Conservation (phyloP, 768 basidiomycete genomes). For the Polyporus arcularius region DNA sequence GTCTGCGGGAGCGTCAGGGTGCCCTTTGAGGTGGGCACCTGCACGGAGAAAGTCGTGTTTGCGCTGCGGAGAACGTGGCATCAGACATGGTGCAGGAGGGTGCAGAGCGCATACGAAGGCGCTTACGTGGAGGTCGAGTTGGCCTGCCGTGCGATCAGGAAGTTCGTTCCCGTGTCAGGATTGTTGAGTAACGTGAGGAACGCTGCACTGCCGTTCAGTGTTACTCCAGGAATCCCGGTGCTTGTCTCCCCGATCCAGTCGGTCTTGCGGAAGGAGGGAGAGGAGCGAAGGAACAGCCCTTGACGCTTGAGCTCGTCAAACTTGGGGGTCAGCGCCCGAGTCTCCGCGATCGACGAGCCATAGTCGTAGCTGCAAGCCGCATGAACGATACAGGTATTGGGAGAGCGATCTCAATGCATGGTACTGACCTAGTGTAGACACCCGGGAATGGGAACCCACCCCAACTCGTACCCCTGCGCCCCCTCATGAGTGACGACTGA, state of each 20-base stretch:
- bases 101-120: not conserved
- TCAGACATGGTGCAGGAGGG: not conserved
- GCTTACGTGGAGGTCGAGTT: constrained; percentile 69
- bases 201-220: constrained; percentile 38
- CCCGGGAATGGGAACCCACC: constrained; percentile 77
- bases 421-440: constrained; percentile 68
- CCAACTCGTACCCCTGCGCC: constrained; percentile 77
- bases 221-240: constrained; percentile 38
- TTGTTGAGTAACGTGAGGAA: constrained; percentile 71
- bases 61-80: constrained; percentile 34
- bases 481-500: not conserved
- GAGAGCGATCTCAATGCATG: not conserved
- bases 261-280: constrained; percentile 79
- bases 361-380: constrained; percentile 70
- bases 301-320: constrained; percentile 79
- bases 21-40: constrained; percentile 56
- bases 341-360: constrained; percentile 69
- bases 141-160: constrained; percentile 70
- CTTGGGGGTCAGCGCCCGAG: constrained; percentile 64
- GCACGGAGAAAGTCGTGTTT: constrained; percentile 57
- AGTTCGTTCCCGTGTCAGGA: constrained; percentile 63
- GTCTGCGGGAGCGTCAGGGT: constrained; percentile 57
- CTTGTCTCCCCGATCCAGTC: constrained; percentile 68
- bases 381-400: not conserved
- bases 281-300: constrained; percentile 76